phyloP scores from a whole-genome alignment of 1,139 yeast species.

The Torulaspora pretoriensis region DNA sequence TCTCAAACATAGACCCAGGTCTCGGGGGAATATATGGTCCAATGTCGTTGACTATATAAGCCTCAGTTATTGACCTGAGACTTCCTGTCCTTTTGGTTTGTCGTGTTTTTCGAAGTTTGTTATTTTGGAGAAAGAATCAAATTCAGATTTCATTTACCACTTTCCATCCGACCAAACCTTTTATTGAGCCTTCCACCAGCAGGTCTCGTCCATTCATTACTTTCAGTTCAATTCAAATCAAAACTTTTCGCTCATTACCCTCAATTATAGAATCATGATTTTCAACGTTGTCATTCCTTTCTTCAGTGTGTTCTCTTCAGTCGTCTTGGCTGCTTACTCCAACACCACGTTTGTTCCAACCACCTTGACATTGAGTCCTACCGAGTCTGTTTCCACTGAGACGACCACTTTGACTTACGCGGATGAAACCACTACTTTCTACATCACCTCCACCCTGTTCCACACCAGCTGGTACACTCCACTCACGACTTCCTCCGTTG shows the following conservation, averaged over 20 bases:
- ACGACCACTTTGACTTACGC: constrained; percentile 20
- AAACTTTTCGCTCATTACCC: constrained; percentile 7
- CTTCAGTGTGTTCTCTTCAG: constrained; percentile 19
- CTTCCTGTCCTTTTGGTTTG: too few relatives aligned
- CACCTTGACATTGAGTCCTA: constrained; percentile 26
- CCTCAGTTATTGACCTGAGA: not conserved
- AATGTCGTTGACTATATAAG: not conserved
- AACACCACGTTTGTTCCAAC: constrained; percentile 20
- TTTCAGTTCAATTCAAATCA: constrained; percentile 2
- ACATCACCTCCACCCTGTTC: constrained; percentile 27
- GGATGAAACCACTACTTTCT: constrained; percentile 27
- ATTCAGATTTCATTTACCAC: not conserved
- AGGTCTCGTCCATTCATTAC: constrained; percentile 35
- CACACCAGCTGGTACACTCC: constrained; percentile 22
- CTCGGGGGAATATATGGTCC: not conserved
- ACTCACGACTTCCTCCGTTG: constrained; percentile 11
- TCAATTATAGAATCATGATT: constrained; percentile 18
- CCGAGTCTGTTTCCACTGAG: constrained; percentile 19
- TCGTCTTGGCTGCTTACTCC: constrained; percentile 23
- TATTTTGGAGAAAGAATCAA: not conserved
- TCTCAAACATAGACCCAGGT: not conserved
- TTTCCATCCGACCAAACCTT: not conserved
- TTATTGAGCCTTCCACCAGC: constrained; percentile 21
- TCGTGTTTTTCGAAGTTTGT: too few relatives aligned
- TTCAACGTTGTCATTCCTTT: constrained; percentile 18